Evolutionary conservation across 495 filamentous ascomycete species (phyloP).

Genomic region (Penicillium egyptiacum): DNA sequence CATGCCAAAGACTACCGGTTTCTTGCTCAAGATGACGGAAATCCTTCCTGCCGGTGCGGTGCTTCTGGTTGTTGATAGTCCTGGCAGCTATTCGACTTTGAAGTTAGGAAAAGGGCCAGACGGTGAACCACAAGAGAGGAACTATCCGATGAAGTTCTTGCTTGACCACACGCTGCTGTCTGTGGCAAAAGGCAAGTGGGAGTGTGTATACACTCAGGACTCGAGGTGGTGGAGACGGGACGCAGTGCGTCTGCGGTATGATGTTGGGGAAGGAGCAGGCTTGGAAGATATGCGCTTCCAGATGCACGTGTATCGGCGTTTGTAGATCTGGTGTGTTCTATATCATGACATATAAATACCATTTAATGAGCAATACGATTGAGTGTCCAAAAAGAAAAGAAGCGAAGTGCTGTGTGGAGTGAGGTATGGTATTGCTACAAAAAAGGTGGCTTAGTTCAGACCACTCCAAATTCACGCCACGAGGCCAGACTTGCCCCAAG

Average conservation of each 20-base stretch:
- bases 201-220: slow-evolving; percentile 68
- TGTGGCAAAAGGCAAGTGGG: slow-evolving; percentile 59
- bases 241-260: slow-evolving; percentile 65
- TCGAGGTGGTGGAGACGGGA: slow-evolving; percentile 80
- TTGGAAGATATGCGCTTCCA: slow-evolving; percentile 96
- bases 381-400: slow-evolving; percentile 22
- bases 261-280: slow-evolving; percentile 58
- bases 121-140: slow-evolving; percentile 52
- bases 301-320: slow-evolving; percentile 69
- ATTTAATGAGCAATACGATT: slow-evolving; percentile 11
- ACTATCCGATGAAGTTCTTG: slow-evolving; percentile 92
- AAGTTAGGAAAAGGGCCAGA: slow-evolving; percentile 51
- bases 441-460: slow-evolving; percentile 25
- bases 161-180: slow-evolving; percentile 77
- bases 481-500: slow-evolving; percentile 23
- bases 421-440: slow-evolving; percentile 50
- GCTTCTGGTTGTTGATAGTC: slow-evolving; percentile 87
- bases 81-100: slow-evolving; percentile 85
- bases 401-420: slow-evolving; percentile 19
- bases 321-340: slow-evolving; percentile 20
- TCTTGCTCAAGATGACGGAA: slow-evolving; percentile 66
- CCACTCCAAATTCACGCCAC: slow-evolving; percentile 32
- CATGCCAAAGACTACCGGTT: slow-evolving; percentile 66
- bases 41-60: slow-evolving; percentile 57
- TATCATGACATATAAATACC: slow-evolving; percentile 12